A percentile compares a stretch with the other conserved stretches of the same genome.
These are phyloP conservation scores for Fusarium robinianum DNA, from an alignment of 2,329 filamentous ascomycete genomes.

Conservation along the genomic window DNA sequence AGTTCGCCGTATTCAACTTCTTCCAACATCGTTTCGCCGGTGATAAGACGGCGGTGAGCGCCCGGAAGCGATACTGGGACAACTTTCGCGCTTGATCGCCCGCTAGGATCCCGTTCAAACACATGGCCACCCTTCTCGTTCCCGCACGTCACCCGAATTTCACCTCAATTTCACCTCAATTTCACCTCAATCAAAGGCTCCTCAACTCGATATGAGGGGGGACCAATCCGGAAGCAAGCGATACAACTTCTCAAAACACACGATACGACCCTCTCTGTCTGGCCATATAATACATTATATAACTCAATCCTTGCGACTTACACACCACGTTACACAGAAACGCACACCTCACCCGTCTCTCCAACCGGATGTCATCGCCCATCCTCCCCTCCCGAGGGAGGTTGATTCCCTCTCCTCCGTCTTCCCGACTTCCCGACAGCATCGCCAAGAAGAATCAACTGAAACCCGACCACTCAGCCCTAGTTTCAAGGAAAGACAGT, in stretches of 20 bases:
- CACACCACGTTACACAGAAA: too few relatives aligned
- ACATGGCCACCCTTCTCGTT: constrained; percentile 8
- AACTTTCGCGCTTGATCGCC: constrained; percentile 44
- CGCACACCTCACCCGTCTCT: too few relatives aligned
- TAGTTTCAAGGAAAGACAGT: constrained; percentile 10
- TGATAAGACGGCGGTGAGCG: constrained; percentile 51
- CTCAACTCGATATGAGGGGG: too few relatives aligned
- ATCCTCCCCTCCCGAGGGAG: neutral
- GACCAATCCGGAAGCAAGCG: too few relatives aligned
- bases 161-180: too few relatives aligned
- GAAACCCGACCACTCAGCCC: constrained; percentile 15
- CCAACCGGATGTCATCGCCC: too few relatives aligned
- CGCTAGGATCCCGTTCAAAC: constrained; percentile 8
- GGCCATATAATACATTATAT: too few relatives aligned
- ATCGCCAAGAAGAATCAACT: constrained; percentile 19
- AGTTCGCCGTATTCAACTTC: constrained; percentile 88
- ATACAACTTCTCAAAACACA: too few relatives aligned
- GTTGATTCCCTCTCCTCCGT: constrained; percentile 16
- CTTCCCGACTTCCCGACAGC: constrained; percentile 7
- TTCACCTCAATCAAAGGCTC: too few relatives aligned
- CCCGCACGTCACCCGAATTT: constrained; percentile 3
- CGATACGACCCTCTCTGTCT: too few relatives aligned
- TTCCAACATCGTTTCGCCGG: constrained; percentile 70
- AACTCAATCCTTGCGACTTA: too few relatives aligned
- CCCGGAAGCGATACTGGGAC: constrained; percentile 59